These are phyloP conservation scores for Petrea volubilis DNA, from an alignment of 257 asterid genomes.

Conservation along the genomic window DNA sequence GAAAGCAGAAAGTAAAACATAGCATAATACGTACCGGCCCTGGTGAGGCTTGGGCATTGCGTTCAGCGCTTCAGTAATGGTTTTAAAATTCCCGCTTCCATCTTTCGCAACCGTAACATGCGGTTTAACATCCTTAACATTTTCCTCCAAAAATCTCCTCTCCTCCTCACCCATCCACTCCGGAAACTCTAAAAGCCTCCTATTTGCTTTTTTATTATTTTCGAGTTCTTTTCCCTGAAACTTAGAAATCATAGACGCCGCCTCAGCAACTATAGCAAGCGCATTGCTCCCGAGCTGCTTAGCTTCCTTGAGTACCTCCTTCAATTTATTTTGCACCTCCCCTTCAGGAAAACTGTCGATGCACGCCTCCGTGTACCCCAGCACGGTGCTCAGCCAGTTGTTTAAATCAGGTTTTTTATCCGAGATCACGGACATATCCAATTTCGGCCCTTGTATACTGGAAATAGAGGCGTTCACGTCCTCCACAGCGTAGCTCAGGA, in stretches of 20 bases:
- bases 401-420: slow-evolving; percentile 36
- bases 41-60: slow-evolving; percentile 45
- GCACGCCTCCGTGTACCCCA: slow-evolving; percentile 59
- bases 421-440: background rate
- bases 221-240: background rate
- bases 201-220: background rate
- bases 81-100: slow-evolving; percentile 49
- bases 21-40: slow-evolving; percentile 39
- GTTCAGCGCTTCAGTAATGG: slow-evolving; percentile 50
- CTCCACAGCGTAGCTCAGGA: slow-evolving; percentile 49
- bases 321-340: slow-evolving; percentile 24
- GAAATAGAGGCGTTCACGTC: slow-evolving; percentile 50
- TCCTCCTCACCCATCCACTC: slow-evolving; percentile 43
- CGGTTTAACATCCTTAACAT: slow-evolving; percentile 18
- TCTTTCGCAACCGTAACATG: slow-evolving; percentile 60
- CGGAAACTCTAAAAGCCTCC: slow-evolving; percentile 41
- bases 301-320: slow-evolving; percentile 32
- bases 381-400: slow-evolving; percentile 61
- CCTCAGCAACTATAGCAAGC: slow-evolving; percentile 42
- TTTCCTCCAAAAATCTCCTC: slow-evolving; percentile 38
- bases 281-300: slow-evolving; percentile 60
- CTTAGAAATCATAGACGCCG: slow-evolving; percentile 20
- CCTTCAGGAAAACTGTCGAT: slow-evolving; percentile 63
- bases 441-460: slow-evolving; percentile 11
- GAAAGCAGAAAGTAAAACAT: background rate